phyloP scores from a whole-genome alignment of 2,329 filamentous ascomycete genomes.

The Annulohypoxylon truncatum region DNA sequence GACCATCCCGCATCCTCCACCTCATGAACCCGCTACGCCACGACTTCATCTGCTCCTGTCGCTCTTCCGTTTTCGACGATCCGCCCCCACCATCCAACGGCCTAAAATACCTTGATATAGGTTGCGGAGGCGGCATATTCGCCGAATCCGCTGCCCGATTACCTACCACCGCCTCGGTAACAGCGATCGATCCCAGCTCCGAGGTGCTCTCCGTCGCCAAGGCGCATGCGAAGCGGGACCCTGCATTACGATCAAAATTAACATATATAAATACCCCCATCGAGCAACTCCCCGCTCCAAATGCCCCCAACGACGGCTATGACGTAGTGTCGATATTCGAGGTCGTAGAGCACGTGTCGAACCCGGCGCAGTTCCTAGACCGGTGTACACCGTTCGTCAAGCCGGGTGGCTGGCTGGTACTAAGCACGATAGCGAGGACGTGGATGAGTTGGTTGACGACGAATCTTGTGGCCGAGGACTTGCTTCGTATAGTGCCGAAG shows the following conservation, averaged over 20 bases:
- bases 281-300: conserved; percentile 70
- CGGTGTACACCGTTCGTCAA: conserved; percentile 79
- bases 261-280: conserved; percentile 81
- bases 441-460: conserved; percentile 92
- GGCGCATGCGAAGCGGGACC: conserved; percentile 80
- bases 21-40: conserved; percentile 98
- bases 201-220: conserved; percentile 80
- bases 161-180: conserved; percentile 70
- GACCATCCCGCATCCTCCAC: conserved; percentile 90
- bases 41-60: conserved; percentile 85
- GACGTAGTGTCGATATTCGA: conserved; percentile 92
- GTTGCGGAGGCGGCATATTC: conserved; percentile 96
- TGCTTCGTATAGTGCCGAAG: conserved; percentile 86
- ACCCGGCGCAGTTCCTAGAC: conserved; percentile 79
- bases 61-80: conserved; percentile 63
- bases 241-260: conserved; percentile 71
- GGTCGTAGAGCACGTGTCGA: conserved; percentile 91
- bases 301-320: conserved; percentile 61
- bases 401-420: conserved; percentile 91
- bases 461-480: conserved; percentile 89
- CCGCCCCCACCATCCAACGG: conserved; percentile 52
- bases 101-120: conserved; percentile 86
- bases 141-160: conserved; percentile 85
- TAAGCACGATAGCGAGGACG: conserved; percentile 92
- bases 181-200: conserved; percentile 81